Evolutionary conservation across 2,329 filamentous ascomycete genomes (phyloP).

Genomic region (Trichoderma sp.): DNA sequence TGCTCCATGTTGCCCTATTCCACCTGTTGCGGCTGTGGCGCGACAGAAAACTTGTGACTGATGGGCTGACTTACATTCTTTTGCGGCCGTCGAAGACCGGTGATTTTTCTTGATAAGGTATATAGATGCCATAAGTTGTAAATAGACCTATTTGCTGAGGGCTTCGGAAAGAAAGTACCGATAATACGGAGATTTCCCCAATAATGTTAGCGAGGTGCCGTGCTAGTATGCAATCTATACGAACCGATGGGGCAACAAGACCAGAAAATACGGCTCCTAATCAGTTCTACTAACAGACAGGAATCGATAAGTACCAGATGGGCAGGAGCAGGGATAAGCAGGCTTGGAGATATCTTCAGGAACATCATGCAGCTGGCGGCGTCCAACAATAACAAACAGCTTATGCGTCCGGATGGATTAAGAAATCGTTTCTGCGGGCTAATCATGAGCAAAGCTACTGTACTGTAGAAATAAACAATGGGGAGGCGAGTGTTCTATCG

Average conservation of each 20-base stretch:
- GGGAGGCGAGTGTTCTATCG: neutral
- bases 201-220: neutral
- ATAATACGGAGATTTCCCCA: neutral
- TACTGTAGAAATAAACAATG: no score
- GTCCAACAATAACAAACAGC: neutral
- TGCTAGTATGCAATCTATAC: neutral
- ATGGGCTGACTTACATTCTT: neutral
- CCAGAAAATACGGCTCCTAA: neutral
- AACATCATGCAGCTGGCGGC: neutral
- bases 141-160: neutral
- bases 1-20: neutral
- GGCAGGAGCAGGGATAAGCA: neutral
- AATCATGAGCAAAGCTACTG: no score
- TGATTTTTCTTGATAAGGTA: neutral
- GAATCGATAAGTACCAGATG: neutral
- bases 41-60: neutral
- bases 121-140: neutral
- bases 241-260: neutral
- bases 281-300: neutral
- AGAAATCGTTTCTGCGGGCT: neutral
- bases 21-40: neutral
- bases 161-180: neutral
- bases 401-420: neutral
- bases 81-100: neutral
- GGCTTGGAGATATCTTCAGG: neutral